These are phyloP conservation scores for Spathaspora girioi DNA, from an alignment of 805 yeast genomes.

Conservation along the genomic window DNA sequence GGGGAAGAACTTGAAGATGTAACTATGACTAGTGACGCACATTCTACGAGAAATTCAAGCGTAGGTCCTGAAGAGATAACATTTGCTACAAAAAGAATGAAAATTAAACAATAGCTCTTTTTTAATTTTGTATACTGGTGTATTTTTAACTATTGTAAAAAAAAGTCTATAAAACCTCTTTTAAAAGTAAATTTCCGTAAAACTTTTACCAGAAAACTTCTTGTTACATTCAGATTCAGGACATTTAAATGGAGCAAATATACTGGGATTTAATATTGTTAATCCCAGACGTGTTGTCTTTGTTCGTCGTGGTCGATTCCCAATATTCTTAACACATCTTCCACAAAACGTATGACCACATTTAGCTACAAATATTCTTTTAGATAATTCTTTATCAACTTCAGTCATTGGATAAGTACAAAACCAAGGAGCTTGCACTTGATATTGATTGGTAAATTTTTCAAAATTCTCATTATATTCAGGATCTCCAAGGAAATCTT, in stretches of 20 bases:
- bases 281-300: constrained; percentile 12
- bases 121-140: background rate
- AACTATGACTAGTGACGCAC: background rate
- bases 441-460: constrained; percentile 19
- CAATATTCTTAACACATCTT: constrained; percentile 69
- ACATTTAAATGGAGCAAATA: constrained; percentile 56
- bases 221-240: constrained; percentile 50
- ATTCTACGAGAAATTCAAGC: constrained; percentile 2
- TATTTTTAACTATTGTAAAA: too few species aligned
- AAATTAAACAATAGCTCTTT: constrained; percentile 1
- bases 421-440: constrained; percentile 65
- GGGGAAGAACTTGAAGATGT: constrained; percentile 10
- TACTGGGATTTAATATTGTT: constrained; percentile 29
- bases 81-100: constrained; percentile 9
- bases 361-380: constrained; percentile 56
- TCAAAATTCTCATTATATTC: constrained; percentile 24
- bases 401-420: constrained; percentile 46
- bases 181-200: constrained; percentile 48
- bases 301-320: constrained; percentile 33
- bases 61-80: constrained; percentile 8
- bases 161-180: background rate
- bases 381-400: constrained; percentile 58
- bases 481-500: constrained; percentile 37
- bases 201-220: constrained; percentile 41
- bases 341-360: constrained; percentile 93